Evolutionary conservation across 345 rosid genomes (phyloP).

Genomic region (Hypericum androsaemum): DNA sequence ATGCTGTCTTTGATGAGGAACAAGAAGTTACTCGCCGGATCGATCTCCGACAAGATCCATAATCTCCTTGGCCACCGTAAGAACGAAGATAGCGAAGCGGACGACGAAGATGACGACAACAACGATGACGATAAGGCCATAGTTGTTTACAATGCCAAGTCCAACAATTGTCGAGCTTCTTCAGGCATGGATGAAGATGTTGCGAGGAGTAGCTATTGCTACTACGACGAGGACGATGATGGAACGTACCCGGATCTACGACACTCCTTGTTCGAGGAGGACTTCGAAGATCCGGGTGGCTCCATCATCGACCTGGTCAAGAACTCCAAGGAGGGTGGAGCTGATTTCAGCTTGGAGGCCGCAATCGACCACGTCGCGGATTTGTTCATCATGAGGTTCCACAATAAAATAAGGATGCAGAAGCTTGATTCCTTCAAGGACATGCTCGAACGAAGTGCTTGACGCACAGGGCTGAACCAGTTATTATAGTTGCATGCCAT

Average conservation of each 20-base stretch:
- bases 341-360: conserved; percentile 21
- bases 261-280: background rate
- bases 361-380: conserved; percentile 23
- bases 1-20: conserved; percentile 1
- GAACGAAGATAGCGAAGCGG: background rate
- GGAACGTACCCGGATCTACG: background rate
- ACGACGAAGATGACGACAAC: background rate
- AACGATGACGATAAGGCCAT: background rate
- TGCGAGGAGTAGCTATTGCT: background rate
- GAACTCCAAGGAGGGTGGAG: conserved; percentile 7
- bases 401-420: conserved; percentile 23
- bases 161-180: background rate
- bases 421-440: conserved; percentile 24
- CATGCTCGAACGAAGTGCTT: conserved; percentile 17
- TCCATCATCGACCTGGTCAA: background rate
- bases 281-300: conserved; percentile 1
- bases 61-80: background rate
- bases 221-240: conserved; percentile 1
- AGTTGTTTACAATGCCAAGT: background rate
- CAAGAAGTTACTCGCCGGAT: background rate
- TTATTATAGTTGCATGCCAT: background rate
- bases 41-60: conserved; percentile 5
- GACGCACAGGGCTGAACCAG: background rate
- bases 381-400: conserved; percentile 23
- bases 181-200: background rate